A percentile compares a stretch with the other conserved stretches of the same genome.
Conservation (phyloP, 106 monocot species). For the Dioscorea alata region DNA sequence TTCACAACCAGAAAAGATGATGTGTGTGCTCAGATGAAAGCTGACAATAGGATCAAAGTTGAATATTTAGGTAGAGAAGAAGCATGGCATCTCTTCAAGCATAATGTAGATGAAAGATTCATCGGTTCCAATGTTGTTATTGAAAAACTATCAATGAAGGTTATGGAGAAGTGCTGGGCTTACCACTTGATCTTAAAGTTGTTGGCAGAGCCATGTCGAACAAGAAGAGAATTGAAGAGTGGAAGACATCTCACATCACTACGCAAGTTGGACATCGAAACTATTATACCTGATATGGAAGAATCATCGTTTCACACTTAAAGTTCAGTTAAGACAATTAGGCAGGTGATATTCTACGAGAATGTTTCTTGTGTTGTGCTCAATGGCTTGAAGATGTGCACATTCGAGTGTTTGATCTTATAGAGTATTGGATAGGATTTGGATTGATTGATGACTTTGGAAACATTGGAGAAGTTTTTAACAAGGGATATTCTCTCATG, state of each 20-base stretch:
- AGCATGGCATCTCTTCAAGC: slow-evolving; percentile 2
- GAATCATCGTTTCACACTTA: too few species aligned
- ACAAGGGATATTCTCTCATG: neutral
- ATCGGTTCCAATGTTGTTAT: too few species aligned
- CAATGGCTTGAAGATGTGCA: slow-evolving; percentile 10
- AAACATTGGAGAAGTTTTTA: neutral
- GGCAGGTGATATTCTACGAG: neutral
- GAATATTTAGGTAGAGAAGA: neutral
- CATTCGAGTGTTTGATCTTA: slow-evolving; percentile 10
- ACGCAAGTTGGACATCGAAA: neutral
- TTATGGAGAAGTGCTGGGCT: slow-evolving; percentile 2
- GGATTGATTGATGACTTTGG: slow-evolving; percentile 3
- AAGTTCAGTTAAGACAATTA: too few species aligned
- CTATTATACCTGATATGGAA: neutral
- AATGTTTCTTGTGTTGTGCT: slow-evolving; percentile 26
- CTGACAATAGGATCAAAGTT: neutral
- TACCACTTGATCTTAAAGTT: slow-evolving; percentile 8
- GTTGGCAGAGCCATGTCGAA: neutral
- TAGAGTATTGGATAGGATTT: slow-evolving; percentile 18
- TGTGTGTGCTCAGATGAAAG: slow-evolving; percentile 4
- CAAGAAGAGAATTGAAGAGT: neutral
- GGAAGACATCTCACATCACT: neutral
- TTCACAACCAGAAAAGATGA: neutral
- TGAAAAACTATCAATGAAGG: neutral
- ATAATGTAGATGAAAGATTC: neutral